These are phyloP conservation scores for Apiospora arundinis DNA, from an alignment of 2,329 filamentous ascomycete species.

Conservation along the genomic window DNA sequence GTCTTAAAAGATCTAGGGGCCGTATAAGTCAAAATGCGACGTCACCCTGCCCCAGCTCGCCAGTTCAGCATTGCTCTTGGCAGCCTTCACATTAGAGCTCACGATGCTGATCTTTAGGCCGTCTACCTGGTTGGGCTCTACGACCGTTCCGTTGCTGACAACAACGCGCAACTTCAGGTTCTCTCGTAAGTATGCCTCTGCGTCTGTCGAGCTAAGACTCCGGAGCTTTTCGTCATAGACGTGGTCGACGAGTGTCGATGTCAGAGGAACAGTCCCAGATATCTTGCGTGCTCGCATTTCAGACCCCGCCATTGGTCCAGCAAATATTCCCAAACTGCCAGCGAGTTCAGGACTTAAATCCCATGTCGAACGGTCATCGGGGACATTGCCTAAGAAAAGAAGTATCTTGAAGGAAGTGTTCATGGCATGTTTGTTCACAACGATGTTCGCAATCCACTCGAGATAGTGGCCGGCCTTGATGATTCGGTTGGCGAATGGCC, in stretches of 20 bases:
- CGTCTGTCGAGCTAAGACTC: conserved; percentile 44
- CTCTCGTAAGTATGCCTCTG: conserved; percentile 49
- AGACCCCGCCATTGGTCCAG: conserved; percentile 36
- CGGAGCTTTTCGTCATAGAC: conserved; percentile 45
- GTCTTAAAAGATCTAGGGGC: not conserved
- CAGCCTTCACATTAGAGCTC: conserved; percentile 45
- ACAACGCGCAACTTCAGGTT: conserved; percentile 44
- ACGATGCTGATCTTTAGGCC: conserved; percentile 45
- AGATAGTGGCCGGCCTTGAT: conserved; percentile 45
- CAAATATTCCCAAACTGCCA: conserved; percentile 66
- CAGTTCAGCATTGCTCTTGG: conserved; percentile 41
- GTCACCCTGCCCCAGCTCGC: conserved; percentile 45
- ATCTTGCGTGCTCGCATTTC: conserved; percentile 36
- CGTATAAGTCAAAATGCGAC: conserved; percentile 36
- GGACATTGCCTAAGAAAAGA: conserved; percentile 67
- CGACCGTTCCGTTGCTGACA: conserved; percentile 36
- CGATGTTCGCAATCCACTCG: conserved; percentile 74
- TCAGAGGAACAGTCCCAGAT: conserved; percentile 59
- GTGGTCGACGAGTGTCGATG: conserved; percentile 53
- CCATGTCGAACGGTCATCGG: conserved; percentile 56
- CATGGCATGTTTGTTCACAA: conserved; percentile 64
- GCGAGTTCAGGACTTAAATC: conserved; percentile 59
- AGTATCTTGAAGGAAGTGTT: conserved; percentile 69
- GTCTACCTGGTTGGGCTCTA: conserved; percentile 37
- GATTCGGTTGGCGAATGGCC: conserved; percentile 14